Percentiles rank a stretch among this genome's conserved stretches.
Evolutionary conservation across 257 asterid species (phyloP).

Genomic region (Solanum arcanum): DNA sequence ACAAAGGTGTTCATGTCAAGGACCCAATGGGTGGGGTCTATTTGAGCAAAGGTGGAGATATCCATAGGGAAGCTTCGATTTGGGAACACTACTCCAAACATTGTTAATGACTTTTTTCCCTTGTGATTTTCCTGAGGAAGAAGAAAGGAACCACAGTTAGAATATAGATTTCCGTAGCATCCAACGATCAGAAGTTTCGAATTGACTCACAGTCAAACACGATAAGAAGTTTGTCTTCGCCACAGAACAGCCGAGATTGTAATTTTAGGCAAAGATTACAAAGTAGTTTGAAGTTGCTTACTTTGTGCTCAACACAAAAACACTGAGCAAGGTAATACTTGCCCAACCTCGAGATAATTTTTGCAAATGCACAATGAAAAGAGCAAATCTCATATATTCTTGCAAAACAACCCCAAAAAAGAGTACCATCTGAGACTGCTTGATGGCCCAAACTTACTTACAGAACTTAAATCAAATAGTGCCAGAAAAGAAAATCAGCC

Average conservation of each 20-base stretch:
- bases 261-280: background rate
- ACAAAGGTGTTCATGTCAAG: conserved; percentile 97
- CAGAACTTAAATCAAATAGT: background rate
- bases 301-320: background rate
- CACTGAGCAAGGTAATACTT: background rate
- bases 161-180: background rate
- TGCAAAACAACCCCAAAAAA: background rate
- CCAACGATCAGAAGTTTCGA: background rate
- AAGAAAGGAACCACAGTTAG: background rate
- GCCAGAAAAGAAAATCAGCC: background rate
- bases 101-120: background rate
- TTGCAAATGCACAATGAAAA: background rate
- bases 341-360: background rate
- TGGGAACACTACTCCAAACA: conserved; percentile 95
- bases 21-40: conserved; percentile 85
- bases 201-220: background rate
- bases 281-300: background rate
- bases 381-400: background rate
- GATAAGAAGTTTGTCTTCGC: background rate
- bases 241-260: background rate
- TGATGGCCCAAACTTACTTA: background rate
- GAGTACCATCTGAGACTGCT: background rate
- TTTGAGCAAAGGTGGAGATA: conserved; percentile 86
- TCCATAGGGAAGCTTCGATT: conserved; percentile 93
- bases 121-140: background rate